A percentile compares a stretch with the other conserved stretches of the same genome.
Evolutionary conservation across 2,329 filamentous ascomycete species (phyloP).

Genomic region (Phaeoacremonium minimum): DNA sequence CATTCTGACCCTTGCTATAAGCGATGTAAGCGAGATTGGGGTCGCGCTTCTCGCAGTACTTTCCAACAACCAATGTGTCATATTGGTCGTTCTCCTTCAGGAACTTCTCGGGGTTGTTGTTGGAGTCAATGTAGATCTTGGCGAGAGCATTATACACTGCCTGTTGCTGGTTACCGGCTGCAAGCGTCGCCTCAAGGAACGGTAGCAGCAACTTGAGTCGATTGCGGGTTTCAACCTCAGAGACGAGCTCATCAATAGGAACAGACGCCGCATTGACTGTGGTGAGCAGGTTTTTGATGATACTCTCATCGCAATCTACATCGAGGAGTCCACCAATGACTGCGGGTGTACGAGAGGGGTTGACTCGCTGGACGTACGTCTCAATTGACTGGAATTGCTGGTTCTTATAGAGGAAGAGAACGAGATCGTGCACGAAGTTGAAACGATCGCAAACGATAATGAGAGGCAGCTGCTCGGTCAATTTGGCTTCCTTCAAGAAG

Average conservation of each 20-base stretch:
- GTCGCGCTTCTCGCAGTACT: constrained; percentile 98
- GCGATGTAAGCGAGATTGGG: constrained; percentile 93
- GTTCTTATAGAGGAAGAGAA: constrained; percentile 96
- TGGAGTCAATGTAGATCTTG: constrained; percentile 99
- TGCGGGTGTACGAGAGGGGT: constrained; percentile 83
- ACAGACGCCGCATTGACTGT: constrained; percentile 83
- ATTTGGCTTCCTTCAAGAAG: constrained; percentile 93
- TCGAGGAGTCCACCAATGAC: constrained; percentile 92
- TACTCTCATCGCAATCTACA: constrained; percentile 92
- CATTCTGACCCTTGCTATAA: constrained; percentile 95
- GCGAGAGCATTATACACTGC: constrained; percentile 95
- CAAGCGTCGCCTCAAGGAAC: constrained; percentile 90
- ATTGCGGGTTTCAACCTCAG: constrained; percentile 93
- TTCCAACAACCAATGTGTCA: constrained; percentile 85
- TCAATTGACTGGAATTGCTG: constrained; percentile 99
- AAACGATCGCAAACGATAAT: constrained; percentile 99
- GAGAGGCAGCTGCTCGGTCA: constrained; percentile 88
- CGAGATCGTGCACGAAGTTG: constrained; percentile 96
- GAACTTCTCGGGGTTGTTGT: constrained; percentile 97
- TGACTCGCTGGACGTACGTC: constrained; percentile 95
- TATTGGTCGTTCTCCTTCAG: constrained; percentile 97
- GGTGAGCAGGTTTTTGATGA: constrained; percentile 86
- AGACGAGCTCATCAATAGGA: constrained; percentile 89
- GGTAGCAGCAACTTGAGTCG: constrained; percentile 91
- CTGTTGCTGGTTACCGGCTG: constrained; percentile 89